A percentile compares a stretch with the other conserved stretches of the same genome.
These are phyloP conservation scores for Lactarius evosmus DNA, from an alignment of 768 basidiomycete species.

Conservation along the genomic window DNA sequence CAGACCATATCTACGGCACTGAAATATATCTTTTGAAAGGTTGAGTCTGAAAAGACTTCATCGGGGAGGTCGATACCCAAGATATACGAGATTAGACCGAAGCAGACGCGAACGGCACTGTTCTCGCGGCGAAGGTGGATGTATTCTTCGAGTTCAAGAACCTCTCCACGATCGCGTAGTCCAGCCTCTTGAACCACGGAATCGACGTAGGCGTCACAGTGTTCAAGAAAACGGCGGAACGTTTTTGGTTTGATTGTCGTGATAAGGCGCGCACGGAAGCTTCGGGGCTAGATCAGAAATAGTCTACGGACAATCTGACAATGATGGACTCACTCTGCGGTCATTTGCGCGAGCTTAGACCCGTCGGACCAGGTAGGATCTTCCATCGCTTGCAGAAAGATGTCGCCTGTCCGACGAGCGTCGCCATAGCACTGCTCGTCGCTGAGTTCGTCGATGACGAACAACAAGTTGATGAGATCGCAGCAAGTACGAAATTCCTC, in stretches of 20 bases:
- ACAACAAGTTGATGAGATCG: conserved; percentile 63
- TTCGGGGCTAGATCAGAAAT: conserved; percentile 30
- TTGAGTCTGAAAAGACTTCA: conserved; percentile 54
- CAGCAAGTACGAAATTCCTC: conserved; percentile 58
- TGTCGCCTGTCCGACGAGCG: conserved; percentile 50
- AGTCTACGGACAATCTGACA: conserved; percentile 5
- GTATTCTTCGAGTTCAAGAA: conserved; percentile 55
- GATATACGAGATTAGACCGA: conserved; percentile 58
- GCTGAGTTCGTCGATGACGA: conserved; percentile 66
- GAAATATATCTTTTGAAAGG: conserved; percentile 52
- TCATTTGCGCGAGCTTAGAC: conserved; percentile 56
- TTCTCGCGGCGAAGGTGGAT: conserved; percentile 61
- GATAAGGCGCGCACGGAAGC: conserved; percentile 51
- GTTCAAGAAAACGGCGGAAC: conserved; percentile 47
- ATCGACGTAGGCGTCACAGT: conserved; percentile 54
- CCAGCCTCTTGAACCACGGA: conserved; percentile 59
- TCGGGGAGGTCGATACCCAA: conserved; percentile 63
- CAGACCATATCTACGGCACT: conserved; percentile 64
- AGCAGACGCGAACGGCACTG: conserved; percentile 63
- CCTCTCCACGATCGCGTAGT: conserved; percentile 52
- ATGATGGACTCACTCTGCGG: conserved; percentile 49
- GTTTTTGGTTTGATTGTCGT: conserved; percentile 45
- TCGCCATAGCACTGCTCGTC: conserved; percentile 60
- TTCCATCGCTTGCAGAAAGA: conserved; percentile 51
- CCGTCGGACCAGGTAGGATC: conserved; percentile 52